Evolutionary conservation across 305 asterid genomes (phyloP).

Genomic region (Nicotiana rustica): DNA sequence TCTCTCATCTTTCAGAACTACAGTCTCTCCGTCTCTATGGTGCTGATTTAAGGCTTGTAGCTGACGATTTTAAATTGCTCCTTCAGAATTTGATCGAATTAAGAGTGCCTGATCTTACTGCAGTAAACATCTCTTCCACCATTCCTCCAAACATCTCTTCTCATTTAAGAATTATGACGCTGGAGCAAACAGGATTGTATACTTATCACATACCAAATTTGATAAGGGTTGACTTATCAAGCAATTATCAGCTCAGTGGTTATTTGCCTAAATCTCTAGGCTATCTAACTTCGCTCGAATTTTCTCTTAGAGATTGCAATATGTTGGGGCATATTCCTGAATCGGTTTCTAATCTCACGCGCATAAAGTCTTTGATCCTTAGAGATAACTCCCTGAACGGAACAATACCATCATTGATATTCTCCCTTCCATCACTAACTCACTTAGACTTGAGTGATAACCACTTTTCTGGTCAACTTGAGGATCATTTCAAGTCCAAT

Average conservation of each 20-base stretch:
- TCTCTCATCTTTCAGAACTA: neutral
- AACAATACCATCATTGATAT: slow-evolving; percentile 14
- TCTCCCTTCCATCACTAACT: neutral
- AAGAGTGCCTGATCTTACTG: neutral
- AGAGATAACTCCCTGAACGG: slow-evolving; percentile 24
- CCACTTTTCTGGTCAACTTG: slow-evolving; percentile 38
- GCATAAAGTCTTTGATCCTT: too few relatives aligned
- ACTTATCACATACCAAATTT: slow-evolving; percentile 34
- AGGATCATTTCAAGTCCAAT: slow-evolving; percentile 4
- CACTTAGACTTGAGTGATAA: neutral
- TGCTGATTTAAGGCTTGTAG: neutral
- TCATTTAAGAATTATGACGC: slow-evolving; percentile 36
- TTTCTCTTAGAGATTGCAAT: neutral
- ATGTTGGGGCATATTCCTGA: neutral
- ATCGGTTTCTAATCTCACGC: too few relatives aligned
- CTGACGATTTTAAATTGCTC: neutral
- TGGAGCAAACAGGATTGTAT: slow-evolving; percentile 32
- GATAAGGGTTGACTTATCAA: neutral
- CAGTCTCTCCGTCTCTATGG: slow-evolving; percentile 14
- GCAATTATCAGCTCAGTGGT: slow-evolving; percentile 34
- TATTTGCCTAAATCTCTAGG: slow-evolving; percentile 25
- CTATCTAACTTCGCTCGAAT: too few relatives aligned
- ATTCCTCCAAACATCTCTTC: slow-evolving; percentile 31
- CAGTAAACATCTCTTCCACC: neutral
- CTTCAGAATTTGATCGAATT: slow-evolving; percentile 29